These are phyloP conservation scores for Rutidosis leptorrhynchoides DNA, from an alignment of 129 eudicot genomes.

Conservation along the genomic window DNA sequence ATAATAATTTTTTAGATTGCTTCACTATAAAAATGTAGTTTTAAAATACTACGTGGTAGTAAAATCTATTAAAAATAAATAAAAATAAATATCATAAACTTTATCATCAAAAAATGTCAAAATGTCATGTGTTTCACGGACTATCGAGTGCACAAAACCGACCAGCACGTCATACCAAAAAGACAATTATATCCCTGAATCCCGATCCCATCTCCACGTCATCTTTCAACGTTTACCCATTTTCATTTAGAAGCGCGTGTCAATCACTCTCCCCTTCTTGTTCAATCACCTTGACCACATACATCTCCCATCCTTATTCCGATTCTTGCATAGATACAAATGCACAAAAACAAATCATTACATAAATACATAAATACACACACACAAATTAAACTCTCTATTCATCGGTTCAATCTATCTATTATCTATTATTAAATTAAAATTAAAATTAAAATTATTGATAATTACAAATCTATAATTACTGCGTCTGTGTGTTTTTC, in stretches of 20 bases:
- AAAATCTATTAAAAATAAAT: neutral
- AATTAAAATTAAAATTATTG: no score
- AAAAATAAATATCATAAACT: neutral
- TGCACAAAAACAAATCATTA: slow-evolving; percentile 24
- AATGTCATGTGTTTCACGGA: slow-evolving; percentile 18
- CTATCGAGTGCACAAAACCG: slow-evolving; percentile 10
- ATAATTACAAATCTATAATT: neutral
- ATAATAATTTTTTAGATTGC: no score
- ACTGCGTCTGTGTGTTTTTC: neutral
- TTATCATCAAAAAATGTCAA: neutral
- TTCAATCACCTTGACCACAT: slow-evolving; percentile 54
- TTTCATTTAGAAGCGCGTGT: slow-evolving; percentile 24
- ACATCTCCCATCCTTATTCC: slow-evolving; percentile 37
- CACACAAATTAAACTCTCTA: neutral
- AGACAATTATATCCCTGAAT: slow-evolving; percentile 35
- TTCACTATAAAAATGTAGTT: no score
- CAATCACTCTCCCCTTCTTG: slow-evolving; percentile 25
- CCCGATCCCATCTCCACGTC: slow-evolving; percentile 31
- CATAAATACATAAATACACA: slow-evolving; percentile 17
- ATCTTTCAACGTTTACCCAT: slow-evolving; percentile 9
- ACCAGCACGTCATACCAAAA: slow-evolving; percentile 26
- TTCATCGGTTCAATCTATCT: slow-evolving; percentile 26
- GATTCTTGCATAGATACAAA: slow-evolving; percentile 26
- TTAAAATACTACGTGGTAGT: neutral
- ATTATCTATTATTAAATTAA: no score